A percentile compares a stretch with the other conserved stretches of the same genome.
These are phyloP conservation scores for Actinomucor elegans DNA, from an alignment of 371 early-diverging fungal species.

Conservation along the genomic window DNA sequence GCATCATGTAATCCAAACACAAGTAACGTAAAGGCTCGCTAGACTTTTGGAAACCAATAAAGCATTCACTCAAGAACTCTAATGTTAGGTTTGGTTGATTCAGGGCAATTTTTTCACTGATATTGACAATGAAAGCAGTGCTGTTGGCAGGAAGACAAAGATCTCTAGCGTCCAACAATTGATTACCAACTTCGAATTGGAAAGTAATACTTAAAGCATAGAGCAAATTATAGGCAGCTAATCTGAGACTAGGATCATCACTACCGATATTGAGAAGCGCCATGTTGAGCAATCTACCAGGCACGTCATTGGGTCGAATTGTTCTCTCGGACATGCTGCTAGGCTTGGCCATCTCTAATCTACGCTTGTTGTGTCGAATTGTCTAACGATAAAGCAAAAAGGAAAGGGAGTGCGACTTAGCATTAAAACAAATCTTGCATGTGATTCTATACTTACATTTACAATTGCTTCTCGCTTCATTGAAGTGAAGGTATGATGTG, in stretches of 20 bases:
- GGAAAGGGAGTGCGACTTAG: not conserved
- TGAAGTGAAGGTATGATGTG: constrained; percentile 70
- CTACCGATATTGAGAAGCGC: constrained; percentile 87
- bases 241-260: constrained; percentile 76
- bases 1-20: constrained; percentile 87
- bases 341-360: constrained; percentile 70
- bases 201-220: constrained; percentile 83
- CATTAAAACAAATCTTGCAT: not conserved
- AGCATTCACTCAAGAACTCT: constrained; percentile 87
- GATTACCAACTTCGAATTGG: constrained; percentile 82
- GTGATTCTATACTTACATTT: constrained; percentile 26
- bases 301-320: constrained; percentile 89
- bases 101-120: constrained; percentile 80
- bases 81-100: constrained; percentile 80
- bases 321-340: constrained; percentile 65
- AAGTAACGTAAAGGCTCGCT: constrained; percentile 73
- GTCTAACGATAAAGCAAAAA: constrained; percentile 37
- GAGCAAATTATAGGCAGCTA: constrained; percentile 87
- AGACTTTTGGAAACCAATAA: constrained; percentile 83
- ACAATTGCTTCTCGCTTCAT: constrained; percentile 80
- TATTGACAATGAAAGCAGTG: constrained; percentile 74
- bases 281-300: constrained; percentile 91
- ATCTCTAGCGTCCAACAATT: constrained; percentile 79
- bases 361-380: constrained; percentile 71
- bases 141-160: constrained; percentile 91